Base-by-base conservation (phyloP, 441 rosid genomes). In the Corymbia citriodora region DNA sequence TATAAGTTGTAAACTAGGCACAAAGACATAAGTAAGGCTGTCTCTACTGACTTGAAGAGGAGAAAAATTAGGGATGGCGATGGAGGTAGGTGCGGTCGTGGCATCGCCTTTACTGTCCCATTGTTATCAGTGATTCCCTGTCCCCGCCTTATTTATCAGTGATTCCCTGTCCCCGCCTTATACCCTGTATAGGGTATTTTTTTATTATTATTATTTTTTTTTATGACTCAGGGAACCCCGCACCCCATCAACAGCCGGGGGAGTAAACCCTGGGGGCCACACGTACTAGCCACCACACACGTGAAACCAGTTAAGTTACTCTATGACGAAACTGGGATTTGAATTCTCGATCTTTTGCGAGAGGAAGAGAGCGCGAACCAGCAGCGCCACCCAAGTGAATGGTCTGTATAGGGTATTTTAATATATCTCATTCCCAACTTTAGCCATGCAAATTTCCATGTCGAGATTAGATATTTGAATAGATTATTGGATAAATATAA, bases 21-120 rank as follows among this genome's bases (percentile, higher is more conserved):
- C 2, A 0, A 10, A 57, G 63, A 25, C 45, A 13, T 23, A 57
- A 0, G 63, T 40, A 29, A 9, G 63, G 63, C 0, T 57, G 29
- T 10, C 3, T 57, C 63, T 4, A 23, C 29, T 57, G 23, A 57
- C 29, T 10, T 59, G 63, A 59, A 59, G 63, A 59, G 29, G 63
- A 29, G 13, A 57, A 57, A 23, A 0, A 59, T 59, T 59, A 59
- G n/a, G 63, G 63, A 0, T 59, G 63, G 29, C n/a, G 10, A 59
- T 0, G 25, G 63, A 25, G 63, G 63, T 13, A 0, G 63, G 29
- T 59, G 45, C 45, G 45, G 45, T 40, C 5, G 14, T 5, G 13
- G n/a, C 63, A 25, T 59, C n/a, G 23, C 63, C n/a, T 59, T 59
- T 25, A 29, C 13, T 13, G 0, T 59, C 63, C 63, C 63, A 59